Evolutionary conservation across 768 basidiomycete species (phyloP).

Genomic region (Tylopilus cervinicoccineus): DNA sequence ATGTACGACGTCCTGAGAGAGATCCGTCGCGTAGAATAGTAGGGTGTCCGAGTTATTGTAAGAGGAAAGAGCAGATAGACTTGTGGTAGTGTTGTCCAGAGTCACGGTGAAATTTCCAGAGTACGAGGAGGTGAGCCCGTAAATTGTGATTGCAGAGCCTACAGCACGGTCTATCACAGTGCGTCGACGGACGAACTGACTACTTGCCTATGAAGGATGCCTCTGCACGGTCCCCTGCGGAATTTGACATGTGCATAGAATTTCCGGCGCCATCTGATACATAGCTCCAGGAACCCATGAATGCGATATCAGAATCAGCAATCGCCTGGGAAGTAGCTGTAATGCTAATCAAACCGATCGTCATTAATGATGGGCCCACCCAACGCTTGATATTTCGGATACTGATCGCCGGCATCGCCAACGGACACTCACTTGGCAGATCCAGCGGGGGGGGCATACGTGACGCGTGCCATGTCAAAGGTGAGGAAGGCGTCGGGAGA

Average conservation of each 20-base stretch:
- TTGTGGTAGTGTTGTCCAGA: constrained; percentile 48
- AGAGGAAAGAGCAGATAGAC: constrained; percentile 48
- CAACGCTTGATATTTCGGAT: not conserved
- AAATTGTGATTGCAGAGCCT: constrained; percentile 63
- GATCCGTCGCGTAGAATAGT: constrained; percentile 60
- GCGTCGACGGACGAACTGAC: not conserved
- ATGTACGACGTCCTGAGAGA: constrained; percentile 50
- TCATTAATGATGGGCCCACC: constrained; percentile 18
- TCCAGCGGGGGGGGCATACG: constrained; percentile 32
- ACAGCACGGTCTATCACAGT: constrained; percentile 2
- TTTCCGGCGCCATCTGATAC: constrained; percentile 28
- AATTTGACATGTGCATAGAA: constrained; percentile 31
- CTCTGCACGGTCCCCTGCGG: constrained; percentile 43
- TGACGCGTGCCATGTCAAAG: constrained; percentile 57
- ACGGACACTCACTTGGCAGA: constrained; percentile 32
- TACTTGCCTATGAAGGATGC: constrained; percentile 46
- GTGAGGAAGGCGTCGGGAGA: constrained; percentile 39
- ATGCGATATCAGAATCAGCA: constrained; percentile 45
- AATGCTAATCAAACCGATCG: constrained; percentile 28
- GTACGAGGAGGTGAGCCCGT: constrained; percentile 54
- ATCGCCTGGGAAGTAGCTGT: constrained; percentile 36
- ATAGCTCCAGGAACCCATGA: constrained; percentile 54
- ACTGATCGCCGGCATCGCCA: constrained; percentile 4
- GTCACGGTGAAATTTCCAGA: constrained; percentile 58
- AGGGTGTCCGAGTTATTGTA: constrained; percentile 49